Percentiles rank a stretch among this genome's conserved stretches.
These are phyloP conservation scores for Chalciporus chontae DNA, from an alignment of 768 basidiomycete species.

Conservation along the genomic window DNA sequence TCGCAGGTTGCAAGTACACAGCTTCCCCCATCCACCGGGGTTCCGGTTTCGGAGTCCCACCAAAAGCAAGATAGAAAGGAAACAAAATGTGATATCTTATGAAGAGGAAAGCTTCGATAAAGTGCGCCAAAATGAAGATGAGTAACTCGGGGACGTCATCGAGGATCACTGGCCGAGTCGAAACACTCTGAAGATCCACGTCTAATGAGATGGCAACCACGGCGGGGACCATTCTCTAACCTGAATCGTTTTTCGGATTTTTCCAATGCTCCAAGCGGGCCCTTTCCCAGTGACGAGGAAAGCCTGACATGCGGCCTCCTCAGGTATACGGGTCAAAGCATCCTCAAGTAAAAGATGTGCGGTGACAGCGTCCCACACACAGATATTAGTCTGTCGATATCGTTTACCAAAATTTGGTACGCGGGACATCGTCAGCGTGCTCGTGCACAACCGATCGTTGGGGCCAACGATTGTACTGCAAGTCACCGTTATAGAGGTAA, in stretches of 20 bases:
- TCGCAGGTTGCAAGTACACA: slow-evolving; percentile 32
- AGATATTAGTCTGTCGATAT: slow-evolving; percentile 30
- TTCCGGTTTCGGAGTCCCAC: slow-evolving; percentile 17
- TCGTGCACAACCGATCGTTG: slow-evolving; percentile 31
- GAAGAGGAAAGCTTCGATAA: slow-evolving; percentile 29
- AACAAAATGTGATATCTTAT: slow-evolving; percentile 29
- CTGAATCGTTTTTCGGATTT: slow-evolving; percentile 30
- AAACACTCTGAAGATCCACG: slow-evolving; percentile 24
- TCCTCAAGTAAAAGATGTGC: slow-evolving; percentile 34
- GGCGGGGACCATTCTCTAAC: slow-evolving; percentile 8
- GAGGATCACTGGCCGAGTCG: slow-evolving; percentile 26
- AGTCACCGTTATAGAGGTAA: background rate
- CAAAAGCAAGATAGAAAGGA: slow-evolving; percentile 17
- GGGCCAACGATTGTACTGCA: slow-evolving; percentile 34
- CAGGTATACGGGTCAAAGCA: slow-evolving; percentile 23
- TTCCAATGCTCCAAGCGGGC: slow-evolving; percentile 29
- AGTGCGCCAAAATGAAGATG: slow-evolving; percentile 30
- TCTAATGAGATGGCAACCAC: background rate
- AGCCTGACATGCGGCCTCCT: slow-evolving; percentile 29
- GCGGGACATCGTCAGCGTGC: slow-evolving; percentile 30
- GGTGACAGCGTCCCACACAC: slow-evolving; percentile 36
- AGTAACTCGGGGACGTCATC: slow-evolving; percentile 28
- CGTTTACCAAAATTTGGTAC: slow-evolving; percentile 31
- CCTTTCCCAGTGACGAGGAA: slow-evolving; percentile 35
- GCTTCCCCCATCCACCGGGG: slow-evolving; percentile 32